Evolutionary conservation across 164 flowering plant species (phyloP).

Genomic region (Liquidambar formosana): DNA sequence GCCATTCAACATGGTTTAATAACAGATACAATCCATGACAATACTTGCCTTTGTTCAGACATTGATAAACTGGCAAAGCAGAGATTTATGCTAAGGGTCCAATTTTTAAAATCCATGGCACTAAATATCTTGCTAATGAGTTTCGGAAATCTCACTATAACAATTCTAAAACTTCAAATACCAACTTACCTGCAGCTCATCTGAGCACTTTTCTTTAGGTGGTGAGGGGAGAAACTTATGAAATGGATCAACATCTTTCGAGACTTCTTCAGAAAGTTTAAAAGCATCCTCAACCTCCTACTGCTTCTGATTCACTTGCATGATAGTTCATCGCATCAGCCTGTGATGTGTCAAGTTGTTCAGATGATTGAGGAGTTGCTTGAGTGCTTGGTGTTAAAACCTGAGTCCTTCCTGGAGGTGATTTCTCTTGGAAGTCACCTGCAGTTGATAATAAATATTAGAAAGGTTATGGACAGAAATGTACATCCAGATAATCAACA

Average conservation of each 20-base stretch:
- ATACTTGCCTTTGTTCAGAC: neutral
- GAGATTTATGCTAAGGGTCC: neutral
- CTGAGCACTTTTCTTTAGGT: conserved; percentile 64
- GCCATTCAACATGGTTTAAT: neutral
- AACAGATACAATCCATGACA: neutral
- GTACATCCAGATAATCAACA: no score
- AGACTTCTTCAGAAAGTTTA: conserved; percentile 30
- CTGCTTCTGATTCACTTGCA: conserved; percentile 34
- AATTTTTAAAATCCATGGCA: neutral
- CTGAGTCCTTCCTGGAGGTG: conserved; percentile 37
- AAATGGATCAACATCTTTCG: conserved; percentile 53
- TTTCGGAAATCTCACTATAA: neutral
- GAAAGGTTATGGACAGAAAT: no score
- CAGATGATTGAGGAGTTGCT: conserved; percentile 41
- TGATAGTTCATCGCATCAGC: conserved; percentile 27
- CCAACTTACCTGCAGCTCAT: conserved; percentile 75
- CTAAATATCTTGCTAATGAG: neutral
- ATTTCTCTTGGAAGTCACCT: conserved; percentile 48
- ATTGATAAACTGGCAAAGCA: neutral
- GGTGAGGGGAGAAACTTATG: conserved; percentile 79
- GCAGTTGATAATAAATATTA: conserved; percentile 12
- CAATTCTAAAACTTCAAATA: neutral
- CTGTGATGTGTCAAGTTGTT: conserved; percentile 36
- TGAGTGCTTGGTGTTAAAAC: conserved; percentile 36
- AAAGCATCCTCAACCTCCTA: conserved; percentile 30